Conservation (phyloP, 2,329 filamentous ascomycete genomes). For the Claviceps pusilla region DNA sequence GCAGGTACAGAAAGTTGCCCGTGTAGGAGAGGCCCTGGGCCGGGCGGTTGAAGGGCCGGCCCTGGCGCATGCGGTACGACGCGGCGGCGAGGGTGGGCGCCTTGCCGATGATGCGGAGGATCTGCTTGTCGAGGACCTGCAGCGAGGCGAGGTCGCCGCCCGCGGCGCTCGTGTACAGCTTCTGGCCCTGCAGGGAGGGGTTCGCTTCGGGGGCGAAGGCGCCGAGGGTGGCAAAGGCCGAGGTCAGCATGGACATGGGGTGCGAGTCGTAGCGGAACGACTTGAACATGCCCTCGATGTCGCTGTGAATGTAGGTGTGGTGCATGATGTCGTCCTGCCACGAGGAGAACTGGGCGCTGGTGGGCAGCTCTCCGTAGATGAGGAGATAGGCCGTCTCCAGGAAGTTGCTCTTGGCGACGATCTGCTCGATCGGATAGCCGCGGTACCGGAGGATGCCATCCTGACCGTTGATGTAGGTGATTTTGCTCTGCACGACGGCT, state of each 20-base stretch:
- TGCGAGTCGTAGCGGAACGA: constrained; percentile 36
- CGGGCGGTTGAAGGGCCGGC: constrained; percentile 34
- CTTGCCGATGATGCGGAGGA: constrained; percentile 36
- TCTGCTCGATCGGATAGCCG: constrained; percentile 35
- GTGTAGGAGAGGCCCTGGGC: constrained; percentile 33
- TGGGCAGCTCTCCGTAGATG: constrained; percentile 36
- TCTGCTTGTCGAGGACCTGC: constrained; percentile 33
- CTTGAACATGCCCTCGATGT: constrained; percentile 35
- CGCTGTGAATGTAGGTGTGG: constrained; percentile 34
- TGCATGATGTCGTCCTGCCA: constrained; percentile 36
- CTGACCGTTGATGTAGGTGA: constrained; percentile 38
- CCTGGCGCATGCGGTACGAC: constrained; percentile 36
- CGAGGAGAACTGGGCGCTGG: constrained; percentile 20
- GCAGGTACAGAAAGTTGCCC: constrained; percentile 40
- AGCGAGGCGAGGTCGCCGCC: constrained; percentile 25
- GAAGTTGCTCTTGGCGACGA: constrained; percentile 33
- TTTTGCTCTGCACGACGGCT: constrained; percentile 31
- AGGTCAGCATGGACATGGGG: constrained; percentile 36
- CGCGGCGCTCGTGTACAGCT: constrained; percentile 32
- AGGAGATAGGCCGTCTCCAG: constrained; percentile 35
- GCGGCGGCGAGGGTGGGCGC: constrained; percentile 35
- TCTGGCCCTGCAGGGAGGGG: constrained; percentile 33
- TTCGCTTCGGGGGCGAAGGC: constrained; percentile 35
- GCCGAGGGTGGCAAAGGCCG: constrained; percentile 33
- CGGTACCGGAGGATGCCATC: constrained; percentile 37